phyloP scores from a whole-genome alignment of 1,139 yeast species.

The Diutina neorugosa region DNA sequence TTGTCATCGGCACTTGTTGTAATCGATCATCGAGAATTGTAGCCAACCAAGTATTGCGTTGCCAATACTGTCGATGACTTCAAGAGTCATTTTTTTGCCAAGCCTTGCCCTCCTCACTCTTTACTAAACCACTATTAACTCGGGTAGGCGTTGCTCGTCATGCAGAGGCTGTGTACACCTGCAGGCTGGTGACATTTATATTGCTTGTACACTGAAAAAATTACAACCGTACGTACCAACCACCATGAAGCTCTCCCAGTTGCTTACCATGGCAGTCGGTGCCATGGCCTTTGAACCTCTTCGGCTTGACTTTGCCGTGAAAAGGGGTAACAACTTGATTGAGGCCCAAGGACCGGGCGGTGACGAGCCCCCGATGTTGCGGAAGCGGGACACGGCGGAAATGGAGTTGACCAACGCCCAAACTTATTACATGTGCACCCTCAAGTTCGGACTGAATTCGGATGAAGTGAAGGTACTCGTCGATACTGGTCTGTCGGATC shows the following conservation, averaged over 20 bases:
- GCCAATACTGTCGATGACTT: no score
- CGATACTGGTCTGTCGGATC: slow-evolving; percentile 62
- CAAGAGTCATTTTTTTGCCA: no score
- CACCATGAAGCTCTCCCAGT: not conserved
- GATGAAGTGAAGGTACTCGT: slow-evolving; percentile 41
- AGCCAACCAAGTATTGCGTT: no score
- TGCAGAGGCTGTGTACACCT: not conserved
- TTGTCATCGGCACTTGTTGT: no score
- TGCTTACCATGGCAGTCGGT: not conserved
- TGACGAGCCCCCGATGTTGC: not conserved
- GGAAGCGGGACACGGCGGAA: not conserved
- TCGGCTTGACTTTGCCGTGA: not conserved
- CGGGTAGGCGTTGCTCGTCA: not conserved
- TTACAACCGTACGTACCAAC: not conserved
- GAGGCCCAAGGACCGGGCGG: not conserved
- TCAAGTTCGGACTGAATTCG: slow-evolving; percentile 36
- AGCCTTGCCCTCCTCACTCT: no score
- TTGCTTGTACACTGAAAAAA: not conserved
- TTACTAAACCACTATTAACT: not conserved
- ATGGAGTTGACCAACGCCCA: not conserved
- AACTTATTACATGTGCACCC: not conserved
- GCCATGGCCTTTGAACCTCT: not conserved
- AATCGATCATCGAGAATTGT: no score
- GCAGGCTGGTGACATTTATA: not conserved
- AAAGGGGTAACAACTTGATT: not conserved